phyloP scores from a whole-genome alignment of 306 rosid genomes.

The Cucumis melo region DNA sequence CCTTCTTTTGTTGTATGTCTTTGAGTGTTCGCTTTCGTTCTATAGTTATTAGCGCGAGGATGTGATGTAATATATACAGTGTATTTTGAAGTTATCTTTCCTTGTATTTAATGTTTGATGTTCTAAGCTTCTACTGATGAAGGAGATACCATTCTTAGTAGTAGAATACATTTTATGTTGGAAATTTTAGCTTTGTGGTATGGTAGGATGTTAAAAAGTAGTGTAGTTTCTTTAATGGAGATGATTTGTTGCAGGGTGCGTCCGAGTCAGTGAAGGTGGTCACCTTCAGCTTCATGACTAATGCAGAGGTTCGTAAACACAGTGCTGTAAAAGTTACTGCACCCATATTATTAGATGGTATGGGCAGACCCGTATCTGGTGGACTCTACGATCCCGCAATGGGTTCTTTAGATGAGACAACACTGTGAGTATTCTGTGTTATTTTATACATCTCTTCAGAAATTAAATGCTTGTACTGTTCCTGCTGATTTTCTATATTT shows the following conservation, averaged over 20 bases:
- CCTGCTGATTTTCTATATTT: not conserved
- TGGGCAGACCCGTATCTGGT: slow-evolving; percentile 31
- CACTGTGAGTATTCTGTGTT: slow-evolving; percentile 24
- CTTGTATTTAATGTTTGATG: not conserved
- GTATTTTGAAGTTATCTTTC: not conserved
- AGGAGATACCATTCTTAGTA: not conserved
- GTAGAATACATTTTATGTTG: not conserved
- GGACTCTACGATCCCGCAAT: slow-evolving; percentile 80
- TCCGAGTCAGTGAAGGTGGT: slow-evolving; percentile 44
- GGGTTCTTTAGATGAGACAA: slow-evolving; percentile 48
- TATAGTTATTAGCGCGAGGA: not conserved
- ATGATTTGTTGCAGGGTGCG: slow-evolving; percentile 34
- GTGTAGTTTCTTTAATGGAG: not conserved
- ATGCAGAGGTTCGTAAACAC: slow-evolving; percentile 36
- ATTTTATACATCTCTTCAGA: not conserved
- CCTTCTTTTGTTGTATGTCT: not conserved
- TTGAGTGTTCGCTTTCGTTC: not conserved
- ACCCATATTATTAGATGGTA: slow-evolving; percentile 19
- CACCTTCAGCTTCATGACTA: slow-evolving; percentile 48
- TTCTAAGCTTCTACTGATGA: not conserved
- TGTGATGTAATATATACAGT: not conserved
- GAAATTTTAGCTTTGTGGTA: not conserved
- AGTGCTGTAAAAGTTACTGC: slow-evolving; percentile 42
- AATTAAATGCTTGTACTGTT: not conserved
- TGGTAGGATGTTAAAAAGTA: not conserved